Evolutionary conservation across 805 yeast species (phyloP).

Genomic region (Kuraishia floccosa): DNA sequence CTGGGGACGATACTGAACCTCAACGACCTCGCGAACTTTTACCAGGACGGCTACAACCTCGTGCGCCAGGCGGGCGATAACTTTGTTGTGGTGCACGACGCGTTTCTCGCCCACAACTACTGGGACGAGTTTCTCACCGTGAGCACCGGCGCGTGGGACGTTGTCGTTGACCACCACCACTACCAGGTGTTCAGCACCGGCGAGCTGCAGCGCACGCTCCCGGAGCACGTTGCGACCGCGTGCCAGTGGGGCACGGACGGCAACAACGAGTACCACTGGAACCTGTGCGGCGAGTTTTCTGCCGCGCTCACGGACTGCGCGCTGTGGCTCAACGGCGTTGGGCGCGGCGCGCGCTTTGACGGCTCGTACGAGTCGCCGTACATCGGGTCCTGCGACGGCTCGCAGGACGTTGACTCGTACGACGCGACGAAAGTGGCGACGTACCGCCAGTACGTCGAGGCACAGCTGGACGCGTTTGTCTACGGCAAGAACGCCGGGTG

Average conservation of each 20-base stretch:
- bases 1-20: constrained; percentile 39
- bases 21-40: constrained; percentile 26
- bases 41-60: constrained; percentile 27
- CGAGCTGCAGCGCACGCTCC: constrained; percentile 44
- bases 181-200: constrained; percentile 77
- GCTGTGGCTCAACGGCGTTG: constrained; percentile 58
- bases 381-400: constrained; percentile 32
- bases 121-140: constrained; percentile 37
- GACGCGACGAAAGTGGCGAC: constrained; percentile 24
- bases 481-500: constrained; percentile 37
- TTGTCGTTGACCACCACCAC: constrained; percentile 80
- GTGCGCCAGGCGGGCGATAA: constrained; percentile 26
- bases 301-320: constrained; percentile 67
- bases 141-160: constrained; percentile 39
- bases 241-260: constrained; percentile 36
- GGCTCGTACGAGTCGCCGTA: constrained; percentile 29
- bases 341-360: constrained; percentile 53
- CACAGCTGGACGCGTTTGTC: constrained; percentile 44
- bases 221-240: constrained; percentile 47
- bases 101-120: constrained; percentile 41
- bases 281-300: constrained; percentile 61
- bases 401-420: constrained; percentile 29
- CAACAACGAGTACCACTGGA: constrained; percentile 28
- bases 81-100: constrained; percentile 54
- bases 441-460: constrained; percentile 46